Base-by-base conservation (phyloP, 1,284 basidiomycete species). In the Entoloma clypeatum region DNA sequence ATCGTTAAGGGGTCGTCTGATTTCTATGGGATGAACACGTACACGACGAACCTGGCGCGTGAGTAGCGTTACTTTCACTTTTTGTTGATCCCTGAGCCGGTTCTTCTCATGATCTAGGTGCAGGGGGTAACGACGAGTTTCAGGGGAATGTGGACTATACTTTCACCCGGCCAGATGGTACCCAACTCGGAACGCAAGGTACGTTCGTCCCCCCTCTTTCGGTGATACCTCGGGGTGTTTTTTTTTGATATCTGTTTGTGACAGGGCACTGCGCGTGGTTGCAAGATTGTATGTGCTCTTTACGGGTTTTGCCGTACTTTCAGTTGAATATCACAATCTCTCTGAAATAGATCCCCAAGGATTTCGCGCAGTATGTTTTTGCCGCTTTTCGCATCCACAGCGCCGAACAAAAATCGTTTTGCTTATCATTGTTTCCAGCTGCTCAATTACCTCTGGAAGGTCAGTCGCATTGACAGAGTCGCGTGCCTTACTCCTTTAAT, bases 11-110 rank as follows among this genome's bases (percentile, higher is more conserved):
- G 77, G 30, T 82, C 78, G n/a, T 81, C 80, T 1, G 85, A 86
- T 55, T 86, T 86, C 59, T 82, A 83, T 56, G 81, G 77, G 36
- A 81, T 81, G 76, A 84, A 86, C 64, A 84, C 82, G 4, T 88
- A 88, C 63, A 86, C 84, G 2, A 86, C 82, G 26, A 84, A 87
- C 60, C 74, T 85, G 18, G 75, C 77, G 63, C 75, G 79, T 81
- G 41, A 49, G 72, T 69, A 7, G 17, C 34, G 40, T 34, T 31
- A 27, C n/a, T 41, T 37, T 17, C 40, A 11, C 10, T 36, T 11
- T 25, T 36, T 14, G 3, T 18, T 16, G 14, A 18, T 26, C 5
- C 28, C 7, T 6, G 19, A 19, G 36, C 10, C 18, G 27, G 26
- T 41, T 18, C 16, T 11, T 33, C 26, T 35, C 36, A 23, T 11